Evolutionary conservation across 1,139 yeast species (phyloP).

Genomic region (Groenewaldozyma sp.): DNA sequence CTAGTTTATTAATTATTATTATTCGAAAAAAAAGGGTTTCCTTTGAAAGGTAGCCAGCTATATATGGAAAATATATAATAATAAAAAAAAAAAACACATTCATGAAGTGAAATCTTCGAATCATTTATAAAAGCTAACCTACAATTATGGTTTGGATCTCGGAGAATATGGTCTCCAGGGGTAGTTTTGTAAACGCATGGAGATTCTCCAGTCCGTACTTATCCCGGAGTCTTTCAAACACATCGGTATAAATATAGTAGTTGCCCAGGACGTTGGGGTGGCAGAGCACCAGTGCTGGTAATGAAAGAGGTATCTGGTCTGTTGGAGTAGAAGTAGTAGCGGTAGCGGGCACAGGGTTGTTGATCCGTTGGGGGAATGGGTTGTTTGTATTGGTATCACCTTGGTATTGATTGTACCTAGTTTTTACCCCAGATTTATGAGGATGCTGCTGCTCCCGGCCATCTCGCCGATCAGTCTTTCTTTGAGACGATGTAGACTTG

Average conservation of each 20-base stretch:
- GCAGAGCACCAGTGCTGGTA: constrained; percentile 2
- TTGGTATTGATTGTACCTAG: too few species aligned
- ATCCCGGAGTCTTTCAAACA: constrained; percentile 1
- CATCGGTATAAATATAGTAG: not conserved
- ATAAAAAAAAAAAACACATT: not conserved
- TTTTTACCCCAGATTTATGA: too few species aligned
- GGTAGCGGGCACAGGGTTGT: too few species aligned
- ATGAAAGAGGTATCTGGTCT: not conserved
- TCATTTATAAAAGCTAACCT: not conserved
- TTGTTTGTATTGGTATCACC: not conserved
- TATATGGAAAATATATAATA: not conserved
- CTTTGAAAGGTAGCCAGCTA: not conserved
- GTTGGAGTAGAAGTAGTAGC: not conserved
- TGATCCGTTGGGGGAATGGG: too few species aligned
- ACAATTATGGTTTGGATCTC: not conserved
- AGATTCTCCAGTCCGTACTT: constrained; percentile 4
- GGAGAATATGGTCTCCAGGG: not conserved
- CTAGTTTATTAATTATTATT: too few species aligned
- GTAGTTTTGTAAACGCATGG: not conserved
- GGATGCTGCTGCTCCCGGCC: too few species aligned
- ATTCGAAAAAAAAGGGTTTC: too few species aligned
- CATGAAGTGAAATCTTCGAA: not conserved
- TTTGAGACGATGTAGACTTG: not conserved
- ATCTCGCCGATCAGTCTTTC: not conserved
- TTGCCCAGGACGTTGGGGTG: constrained; percentile 4